Base-by-base conservation (phyloP, 805 yeast species). In the Sugiyamaella marilandica region DNA sequence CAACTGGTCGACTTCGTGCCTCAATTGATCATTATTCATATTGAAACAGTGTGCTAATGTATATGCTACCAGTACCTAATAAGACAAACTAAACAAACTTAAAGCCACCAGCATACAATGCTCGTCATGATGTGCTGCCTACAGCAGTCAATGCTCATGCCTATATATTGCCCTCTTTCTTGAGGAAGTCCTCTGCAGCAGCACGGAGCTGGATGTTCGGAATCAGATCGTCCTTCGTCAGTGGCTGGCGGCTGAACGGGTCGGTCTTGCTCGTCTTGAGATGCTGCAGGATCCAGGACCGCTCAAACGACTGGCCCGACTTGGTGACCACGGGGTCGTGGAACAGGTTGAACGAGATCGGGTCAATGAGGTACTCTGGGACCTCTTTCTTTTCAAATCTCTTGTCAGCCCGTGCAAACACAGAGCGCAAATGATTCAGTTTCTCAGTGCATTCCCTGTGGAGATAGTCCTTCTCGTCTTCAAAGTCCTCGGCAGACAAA, bases 251-350 rank as follows among this genome's bases (percentile, higher is more conserved):
- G 1, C 77, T 70, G 36, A 76, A 59, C 4, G 80, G 80, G 57
- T 75, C 80, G 33, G 61, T 65, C 14, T 64, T 57, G 24, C 66
- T 70, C 41, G 60, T 65, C 50, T 63, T 65, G 51, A 75, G 58
- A 61, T 74, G 74, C 52, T 69, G 67, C 37, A 71, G 54, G 37
- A 71, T 58, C 65, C 70, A 66, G 2, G 74, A 55, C 47, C 69
- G 65, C 54, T 75, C 79, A 52, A 70, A 75, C 0, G 77, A 65
- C 21, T 70, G 70, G 2, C 79, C 79, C 13, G 74, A 65, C 9
- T 74, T 74, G 5, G 74, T 67, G n/a, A 75, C 62, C 5, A 75
- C 79, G 0, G 79, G 79, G 35, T 75, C 77, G 45, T 55, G 44
- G 54, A 73, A 72, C 32, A 74, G 46, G 39, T 66, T 64, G 60